Evolutionary conservation across 2,329 filamentous ascomycete genomes (phyloP).

Genomic region (Emergomyces africanus): DNA sequence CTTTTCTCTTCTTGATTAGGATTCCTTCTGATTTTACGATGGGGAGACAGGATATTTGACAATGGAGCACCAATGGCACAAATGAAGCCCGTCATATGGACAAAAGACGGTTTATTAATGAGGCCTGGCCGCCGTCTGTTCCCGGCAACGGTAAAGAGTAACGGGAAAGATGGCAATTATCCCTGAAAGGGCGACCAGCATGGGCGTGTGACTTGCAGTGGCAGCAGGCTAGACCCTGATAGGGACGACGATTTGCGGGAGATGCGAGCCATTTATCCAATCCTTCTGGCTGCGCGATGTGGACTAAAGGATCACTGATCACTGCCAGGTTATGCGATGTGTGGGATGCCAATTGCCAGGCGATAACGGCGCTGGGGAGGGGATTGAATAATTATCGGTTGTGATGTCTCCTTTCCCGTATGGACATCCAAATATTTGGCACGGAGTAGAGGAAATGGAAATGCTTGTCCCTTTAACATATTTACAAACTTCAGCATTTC

Average conservation of each 20-base stretch:
- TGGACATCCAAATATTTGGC: background rate
- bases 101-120: background rate
- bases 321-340: background rate
- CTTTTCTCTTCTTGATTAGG: too few species aligned
- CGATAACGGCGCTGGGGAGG: background rate
- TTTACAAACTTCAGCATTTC: background rate
- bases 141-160: background rate
- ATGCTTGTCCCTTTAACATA: background rate
- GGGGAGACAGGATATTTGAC: background rate
- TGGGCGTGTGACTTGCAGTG: constrained; percentile 2
- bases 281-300: background rate
- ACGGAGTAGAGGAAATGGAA: background rate
- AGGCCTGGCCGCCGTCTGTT: background rate
- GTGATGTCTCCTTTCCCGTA: background rate
- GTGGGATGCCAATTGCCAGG: background rate
- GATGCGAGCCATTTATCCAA: background rate
- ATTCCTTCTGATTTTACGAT: background rate
- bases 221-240: background rate
- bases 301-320: background rate
- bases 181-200: background rate
- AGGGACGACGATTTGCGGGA: background rate
- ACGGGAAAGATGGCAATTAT: background rate
- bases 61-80: background rate
- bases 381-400: background rate
- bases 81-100: background rate